Base-by-base conservation (phyloP, 176 grass and related monocot species). In the Carex cristatella region DNA sequence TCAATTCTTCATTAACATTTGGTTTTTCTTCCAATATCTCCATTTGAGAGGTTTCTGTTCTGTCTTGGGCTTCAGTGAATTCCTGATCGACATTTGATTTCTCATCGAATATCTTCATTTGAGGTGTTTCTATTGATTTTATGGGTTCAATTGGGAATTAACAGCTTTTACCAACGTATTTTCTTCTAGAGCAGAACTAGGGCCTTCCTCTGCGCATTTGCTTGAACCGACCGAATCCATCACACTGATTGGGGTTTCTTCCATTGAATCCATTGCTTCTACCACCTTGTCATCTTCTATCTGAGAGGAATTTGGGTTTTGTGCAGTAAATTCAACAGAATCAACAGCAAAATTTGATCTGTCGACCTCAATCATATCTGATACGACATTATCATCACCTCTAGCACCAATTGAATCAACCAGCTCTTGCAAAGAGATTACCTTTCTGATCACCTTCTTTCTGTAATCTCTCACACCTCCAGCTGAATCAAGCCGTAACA, bases 351-450 rank as follows among this genome's bases (percentile, higher is more conserved):
- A 2, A 18, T 61, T 51, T 28, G 13, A 1, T 4, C 30, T 37
- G 0, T 57, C 51, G 10, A 70, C 37, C 88, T 88, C 71, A 13
- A 28, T 37, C 13, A 19, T 79, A 32, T 28, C 65, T 11, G 32
- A 83, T 40, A 54, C 48, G 23, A 6, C 19, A 9, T 74, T 53
- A 32, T 56, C 1, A 27, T 55, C 1, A 27, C 40, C 54, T 64
- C 1, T 44, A 5, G 82, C 44, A 28, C 87, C 71, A 1, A 97
- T 65, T 2, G 90, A 85, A 66, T 94, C 95, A 2, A 98, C 79
- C 6, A 86, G 83, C 3, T 97, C 90, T 81, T 97, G 94, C 5
- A 97, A 83, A 54, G 79, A 75, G 48, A 97, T 89, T 19, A 93
- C 92, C 35, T 65, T 82, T 53, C 44, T 88, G 53, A 89, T 82